phyloP scores from a whole-genome alignment of 108 stramenopile genomes.

The Pseudonitzschia pungens region DNA sequence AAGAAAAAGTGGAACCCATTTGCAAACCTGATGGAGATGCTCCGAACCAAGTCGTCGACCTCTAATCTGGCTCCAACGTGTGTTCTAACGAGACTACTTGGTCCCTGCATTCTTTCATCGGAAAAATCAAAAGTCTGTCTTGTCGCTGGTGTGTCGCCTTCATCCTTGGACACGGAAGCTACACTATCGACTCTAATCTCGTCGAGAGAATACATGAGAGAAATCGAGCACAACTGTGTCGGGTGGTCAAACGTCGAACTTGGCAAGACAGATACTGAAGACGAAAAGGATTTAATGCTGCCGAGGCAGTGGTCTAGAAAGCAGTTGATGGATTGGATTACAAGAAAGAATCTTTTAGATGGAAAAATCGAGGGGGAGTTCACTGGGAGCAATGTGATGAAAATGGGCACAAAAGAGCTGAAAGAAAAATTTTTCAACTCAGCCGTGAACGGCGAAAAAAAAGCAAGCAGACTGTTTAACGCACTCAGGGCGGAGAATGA shows the following conservation, averaged over 20 bases:
- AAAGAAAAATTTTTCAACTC: slow-evolving; percentile 31
- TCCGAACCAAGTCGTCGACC: slow-evolving; percentile 11
- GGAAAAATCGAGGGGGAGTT: background rate
- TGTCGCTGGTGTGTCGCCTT: slow-evolving; percentile 11
- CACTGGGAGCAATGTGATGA: slow-evolving; percentile 32
- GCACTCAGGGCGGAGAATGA: slow-evolving; percentile 45
- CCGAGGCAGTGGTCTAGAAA: slow-evolving; percentile 39
- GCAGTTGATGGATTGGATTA: slow-evolving; percentile 30
- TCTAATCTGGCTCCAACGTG: background rate
- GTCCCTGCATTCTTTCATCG: background rate
- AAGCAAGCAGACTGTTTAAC: slow-evolving; percentile 25
- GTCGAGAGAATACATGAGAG: slow-evolving; percentile 2
- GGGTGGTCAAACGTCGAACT: background rate
- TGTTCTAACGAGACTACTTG: slow-evolving; percentile 6
- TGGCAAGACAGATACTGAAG: background rate
- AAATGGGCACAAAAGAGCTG: slow-evolving; percentile 39
- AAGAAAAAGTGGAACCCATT: background rate
- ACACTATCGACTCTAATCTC: background rate
- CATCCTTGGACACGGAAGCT: slow-evolving; percentile 7
- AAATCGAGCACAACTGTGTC: background rate
- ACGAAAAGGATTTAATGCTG: slow-evolving; percentile 15
- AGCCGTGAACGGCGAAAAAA: background rate
- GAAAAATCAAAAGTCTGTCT: background rate
- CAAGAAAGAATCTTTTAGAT: slow-evolving; percentile 27
- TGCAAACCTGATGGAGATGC: slow-evolving; percentile 12